phyloP scores from a whole-genome alignment of 148 eudicot genomes.

The Beta vulgaris region DNA sequence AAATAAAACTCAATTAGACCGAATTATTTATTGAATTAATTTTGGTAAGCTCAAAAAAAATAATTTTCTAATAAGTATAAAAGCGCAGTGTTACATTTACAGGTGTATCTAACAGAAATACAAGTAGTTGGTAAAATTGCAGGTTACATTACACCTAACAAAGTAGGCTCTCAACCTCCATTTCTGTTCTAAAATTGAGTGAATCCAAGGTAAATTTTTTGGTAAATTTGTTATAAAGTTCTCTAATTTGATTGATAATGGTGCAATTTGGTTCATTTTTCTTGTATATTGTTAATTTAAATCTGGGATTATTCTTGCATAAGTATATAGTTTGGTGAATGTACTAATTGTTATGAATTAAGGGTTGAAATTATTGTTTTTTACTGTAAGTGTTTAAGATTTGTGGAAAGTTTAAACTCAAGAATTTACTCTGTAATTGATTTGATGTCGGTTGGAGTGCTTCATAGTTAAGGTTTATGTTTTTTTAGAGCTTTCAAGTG shows the following conservation, averaged over 20 bases:
- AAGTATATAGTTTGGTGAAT: not conserved
- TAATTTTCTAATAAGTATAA: too few relatives aligned
- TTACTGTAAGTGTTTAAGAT: not conserved
- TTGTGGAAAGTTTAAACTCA: not conserved
- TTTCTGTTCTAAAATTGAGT: not conserved
- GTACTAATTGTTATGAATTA: not conserved
- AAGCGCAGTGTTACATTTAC: too few relatives aligned
- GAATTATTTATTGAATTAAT: too few relatives aligned
- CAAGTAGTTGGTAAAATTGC: not conserved
- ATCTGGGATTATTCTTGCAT: not conserved
- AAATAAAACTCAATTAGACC: too few relatives aligned
- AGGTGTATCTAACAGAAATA: too few relatives aligned
- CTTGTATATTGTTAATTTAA: not conserved
- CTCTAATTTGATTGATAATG: not conserved
- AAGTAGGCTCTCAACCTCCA: not conserved
- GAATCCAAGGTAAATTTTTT: constrained; percentile 5
- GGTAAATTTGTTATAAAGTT: not conserved
- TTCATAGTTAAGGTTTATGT: not conserved
- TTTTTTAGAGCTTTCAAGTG: not conserved
- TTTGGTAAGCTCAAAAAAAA: too few relatives aligned
- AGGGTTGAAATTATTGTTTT: not conserved
- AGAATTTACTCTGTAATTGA: not conserved
- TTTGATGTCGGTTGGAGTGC: not conserved
- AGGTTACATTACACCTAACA: constrained; percentile 2
- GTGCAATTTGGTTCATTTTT: not conserved